Evolutionary conservation across 2,329 filamentous ascomycete species (phyloP), one percentile per base, ranked within the genome.

Genomic region (Ilyonectria mors-panacis): DNA sequence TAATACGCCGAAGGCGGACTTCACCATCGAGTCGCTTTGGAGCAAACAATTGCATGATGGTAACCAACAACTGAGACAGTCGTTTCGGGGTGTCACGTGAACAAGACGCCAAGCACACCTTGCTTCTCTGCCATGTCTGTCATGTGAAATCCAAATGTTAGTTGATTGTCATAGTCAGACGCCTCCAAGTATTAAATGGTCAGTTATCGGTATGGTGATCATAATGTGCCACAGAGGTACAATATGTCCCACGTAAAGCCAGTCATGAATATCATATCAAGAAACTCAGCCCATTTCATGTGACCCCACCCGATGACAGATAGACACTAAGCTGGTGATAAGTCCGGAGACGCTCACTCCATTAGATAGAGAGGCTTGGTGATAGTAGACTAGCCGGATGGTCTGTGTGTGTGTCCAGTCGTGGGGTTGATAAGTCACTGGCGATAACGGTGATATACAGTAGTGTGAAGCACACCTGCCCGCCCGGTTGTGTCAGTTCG

Each of bases 371-470:
- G 45, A 35, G 26, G 47, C 58, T 63, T 59, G 19, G 30, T 57
- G 59, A 66, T 42, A 53, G n/a, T 53, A 33, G 19, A 44, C 44
- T 61, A 56, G 35, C 50, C n/a, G 12, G 39, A 60, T 67, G 68
- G 67, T 59, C 68, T 66, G 67, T 66, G 65, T 55, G 44, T 48
- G 28, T 30, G 39, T 60, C 45, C 59, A 60, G 19, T 59, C 69
- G 67, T 73, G 73, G 69, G 59, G 69, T 68, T 58, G 62, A 68
- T 64, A 68, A 70, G 63, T 59, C 56, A 35, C 42, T 53, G 57
- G 42, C 39, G 59, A 63, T 63, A 60, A 44, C 66, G 55, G 26
- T 42, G 59, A 55, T 56, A 50, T 55, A 21, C 26, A 44, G 30
- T 23, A 42, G 53, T 50, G 50, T 55, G 47, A 57, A 67, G 61